These are phyloP conservation scores for Amphichorda felina DNA, from an alignment of 2,329 filamentous ascomycete species.

Conservation along the genomic window DNA sequence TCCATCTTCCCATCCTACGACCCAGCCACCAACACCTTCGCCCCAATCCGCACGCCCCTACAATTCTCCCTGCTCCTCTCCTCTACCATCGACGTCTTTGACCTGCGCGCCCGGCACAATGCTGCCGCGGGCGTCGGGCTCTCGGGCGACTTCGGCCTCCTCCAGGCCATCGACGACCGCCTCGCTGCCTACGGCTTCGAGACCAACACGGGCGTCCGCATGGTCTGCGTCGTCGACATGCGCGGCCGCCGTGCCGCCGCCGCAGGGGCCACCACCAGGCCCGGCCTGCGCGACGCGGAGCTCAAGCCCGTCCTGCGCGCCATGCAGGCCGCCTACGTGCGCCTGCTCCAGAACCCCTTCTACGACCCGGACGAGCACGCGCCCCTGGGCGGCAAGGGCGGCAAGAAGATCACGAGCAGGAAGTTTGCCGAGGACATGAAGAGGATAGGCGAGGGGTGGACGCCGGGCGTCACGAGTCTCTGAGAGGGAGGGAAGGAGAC, in stretches of 20 bases:
- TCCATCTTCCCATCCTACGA: constrained; percentile 73
- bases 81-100: constrained; percentile 87
- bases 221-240: constrained; percentile 87
- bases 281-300: constrained; percentile 75
- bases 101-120: constrained; percentile 65
- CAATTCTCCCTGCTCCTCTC: constrained; percentile 89
- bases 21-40: constrained; percentile 36
- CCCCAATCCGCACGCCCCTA: constrained; percentile 57
- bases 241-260: constrained; percentile 50
- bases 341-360: constrained; percentile 85
- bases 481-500: constrained; percentile 15
- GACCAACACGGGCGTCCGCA: constrained; percentile 87
- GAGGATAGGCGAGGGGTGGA: constrained; percentile 77
- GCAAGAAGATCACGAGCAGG: constrained; percentile 67
- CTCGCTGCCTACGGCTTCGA: constrained; percentile 92
- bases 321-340: constrained; percentile 85
- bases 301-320: constrained; percentile 83
- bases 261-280: constrained; percentile 29
- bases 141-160: constrained; percentile 78
- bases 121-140: constrained; percentile 34
- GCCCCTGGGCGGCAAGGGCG: constrained; percentile 40
- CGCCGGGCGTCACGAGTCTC: constrained; percentile 54
- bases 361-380: constrained; percentile 80
- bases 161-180: constrained; percentile 89
- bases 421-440: constrained; percentile 74